phyloP scores from a whole-genome alignment of 495 filamentous ascomycete species.

The Penicillium pancosmium region DNA sequence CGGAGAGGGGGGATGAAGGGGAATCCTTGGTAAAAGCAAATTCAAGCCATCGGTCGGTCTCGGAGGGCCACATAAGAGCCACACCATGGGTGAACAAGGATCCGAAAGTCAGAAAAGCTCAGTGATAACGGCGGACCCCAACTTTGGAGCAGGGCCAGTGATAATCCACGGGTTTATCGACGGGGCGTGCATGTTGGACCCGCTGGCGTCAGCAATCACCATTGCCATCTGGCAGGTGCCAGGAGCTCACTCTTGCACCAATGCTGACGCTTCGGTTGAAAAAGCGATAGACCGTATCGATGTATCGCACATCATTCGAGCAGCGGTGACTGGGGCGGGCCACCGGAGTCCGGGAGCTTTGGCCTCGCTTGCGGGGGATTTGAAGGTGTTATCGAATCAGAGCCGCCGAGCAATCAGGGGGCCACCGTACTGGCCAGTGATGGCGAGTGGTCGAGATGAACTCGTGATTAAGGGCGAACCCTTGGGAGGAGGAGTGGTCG shows the following conservation, averaged over 20 bases:
- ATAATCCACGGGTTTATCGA: constrained; percentile 4
- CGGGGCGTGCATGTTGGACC: background rate
- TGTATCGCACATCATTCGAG: constrained; percentile 8
- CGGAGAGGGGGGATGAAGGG: constrained; percentile 5
- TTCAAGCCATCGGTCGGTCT: constrained; percentile 3
- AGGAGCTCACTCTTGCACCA: background rate
- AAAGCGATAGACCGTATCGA: constrained; percentile 1
- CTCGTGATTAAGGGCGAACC: background rate
- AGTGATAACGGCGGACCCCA: constrained; percentile 12
- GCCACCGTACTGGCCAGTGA: background rate
- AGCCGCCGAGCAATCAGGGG: background rate
- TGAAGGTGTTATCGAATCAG: constrained; percentile 1
- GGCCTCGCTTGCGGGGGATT: constrained; percentile 12
- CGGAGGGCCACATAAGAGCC: constrained; percentile 21
- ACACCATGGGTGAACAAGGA: constrained; percentile 8
- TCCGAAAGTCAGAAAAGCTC: constrained; percentile 16
- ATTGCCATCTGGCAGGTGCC: background rate
- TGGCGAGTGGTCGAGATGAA: background rate
- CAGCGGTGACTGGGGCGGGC: constrained; percentile 13
- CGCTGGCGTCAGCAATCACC: constrained; percentile 1
- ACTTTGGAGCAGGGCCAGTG: background rate
- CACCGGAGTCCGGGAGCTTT: constrained; percentile 29
- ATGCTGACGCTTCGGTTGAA: constrained; percentile 6
- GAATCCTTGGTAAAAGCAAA: constrained; percentile 1
- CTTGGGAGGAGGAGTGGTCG: background rate